These are phyloP conservation scores for Metschnikowia noctiluminum DNA, from an alignment of 805 yeast species.

Conservation along the genomic window DNA sequence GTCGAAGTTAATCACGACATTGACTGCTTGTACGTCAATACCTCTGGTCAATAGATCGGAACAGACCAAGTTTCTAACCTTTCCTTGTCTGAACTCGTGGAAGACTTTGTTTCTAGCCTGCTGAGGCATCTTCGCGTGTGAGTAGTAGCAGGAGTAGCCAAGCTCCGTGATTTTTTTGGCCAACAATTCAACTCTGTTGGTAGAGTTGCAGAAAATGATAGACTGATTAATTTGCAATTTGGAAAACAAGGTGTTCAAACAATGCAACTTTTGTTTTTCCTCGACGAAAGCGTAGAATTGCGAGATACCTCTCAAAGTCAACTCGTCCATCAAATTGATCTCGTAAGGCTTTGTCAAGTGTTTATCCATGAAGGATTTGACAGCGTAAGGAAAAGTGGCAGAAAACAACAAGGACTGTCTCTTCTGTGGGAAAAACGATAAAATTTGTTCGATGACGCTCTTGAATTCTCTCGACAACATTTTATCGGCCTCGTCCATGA, in stretches of 20 bases:
- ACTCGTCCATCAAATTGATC: slow-evolving; percentile 95
- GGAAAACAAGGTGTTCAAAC: slow-evolving; percentile 90
- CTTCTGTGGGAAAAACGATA: slow-evolving; percentile 66
- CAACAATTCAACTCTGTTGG: slow-evolving; percentile 90
- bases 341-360: slow-evolving; percentile 91
- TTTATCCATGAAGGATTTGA: slow-evolving; percentile 86
- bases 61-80: slow-evolving; percentile 94
- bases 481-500: slow-evolving; percentile 99
- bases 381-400: slow-evolving; percentile 95
- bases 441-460: slow-evolving; percentile 79
- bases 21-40: slow-evolving; percentile 98
- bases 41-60: slow-evolving; percentile 97
- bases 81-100: slow-evolving; percentile 98
- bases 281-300: slow-evolving; percentile 99
- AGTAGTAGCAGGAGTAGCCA: slow-evolving; percentile 94
- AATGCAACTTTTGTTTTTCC: slow-evolving; percentile 92
- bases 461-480: slow-evolving; percentile 90
- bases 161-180: slow-evolving; percentile 95
- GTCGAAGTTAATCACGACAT: slow-evolving; percentile 95
- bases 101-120: slow-evolving; percentile 95
- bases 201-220: slow-evolving; percentile 94
- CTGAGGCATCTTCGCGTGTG: slow-evolving; percentile 98
- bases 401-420: slow-evolving; percentile 83
- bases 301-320: slow-evolving; percentile 92
- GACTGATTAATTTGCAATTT: slow-evolving; percentile 95